Conservation (phyloP, 768 basidiomycete genomes). For the Sarcodon aspratus region DNA sequence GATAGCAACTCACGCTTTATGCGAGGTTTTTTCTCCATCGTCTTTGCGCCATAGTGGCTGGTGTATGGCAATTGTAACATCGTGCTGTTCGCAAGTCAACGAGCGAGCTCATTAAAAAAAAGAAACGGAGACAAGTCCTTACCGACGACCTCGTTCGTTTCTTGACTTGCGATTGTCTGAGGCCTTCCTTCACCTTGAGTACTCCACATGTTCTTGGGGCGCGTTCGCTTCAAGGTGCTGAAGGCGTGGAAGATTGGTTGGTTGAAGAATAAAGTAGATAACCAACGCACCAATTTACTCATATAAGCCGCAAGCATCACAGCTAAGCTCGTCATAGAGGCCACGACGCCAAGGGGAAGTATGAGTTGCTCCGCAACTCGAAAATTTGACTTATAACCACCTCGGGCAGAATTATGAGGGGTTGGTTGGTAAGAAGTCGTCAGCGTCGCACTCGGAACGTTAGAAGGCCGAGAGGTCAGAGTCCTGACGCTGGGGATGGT, state of each 20-base stretch:
- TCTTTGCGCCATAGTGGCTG: conserved; percentile 87
- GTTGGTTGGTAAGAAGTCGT: conserved; percentile 8
- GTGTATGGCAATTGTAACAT: conserved; percentile 87
- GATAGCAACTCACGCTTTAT: conserved; percentile 70
- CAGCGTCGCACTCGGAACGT: conserved; percentile 52
- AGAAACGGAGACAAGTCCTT: conserved; percentile 22
- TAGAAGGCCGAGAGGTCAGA: conserved; percentile 36
- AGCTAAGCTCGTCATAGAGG: conserved; percentile 80
- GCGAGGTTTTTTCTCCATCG: conserved; percentile 84
- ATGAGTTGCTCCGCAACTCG: conserved; percentile 82
- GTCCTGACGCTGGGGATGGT: conserved; percentile 55
- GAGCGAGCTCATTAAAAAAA: no score
- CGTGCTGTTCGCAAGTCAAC: no score
- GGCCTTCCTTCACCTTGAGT: conserved; percentile 62
- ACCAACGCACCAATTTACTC: conserved; percentile 64
- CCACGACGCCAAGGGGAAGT: conserved; percentile 83
- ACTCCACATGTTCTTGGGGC: conserved; percentile 80
- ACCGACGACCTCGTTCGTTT: conserved; percentile 54
- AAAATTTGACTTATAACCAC: conserved; percentile 75
- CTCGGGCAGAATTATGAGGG: conserved; percentile 32
- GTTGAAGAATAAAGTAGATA: not conserved
- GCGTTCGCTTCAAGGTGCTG: conserved; percentile 83
- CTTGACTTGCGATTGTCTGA: conserved; percentile 18
- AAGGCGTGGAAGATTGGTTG: conserved; percentile 3
- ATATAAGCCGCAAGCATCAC: conserved; percentile 82